Conservation (phyloP, 495 filamentous ascomycete species). For the Hypoxylon fragiforme region DNA sequence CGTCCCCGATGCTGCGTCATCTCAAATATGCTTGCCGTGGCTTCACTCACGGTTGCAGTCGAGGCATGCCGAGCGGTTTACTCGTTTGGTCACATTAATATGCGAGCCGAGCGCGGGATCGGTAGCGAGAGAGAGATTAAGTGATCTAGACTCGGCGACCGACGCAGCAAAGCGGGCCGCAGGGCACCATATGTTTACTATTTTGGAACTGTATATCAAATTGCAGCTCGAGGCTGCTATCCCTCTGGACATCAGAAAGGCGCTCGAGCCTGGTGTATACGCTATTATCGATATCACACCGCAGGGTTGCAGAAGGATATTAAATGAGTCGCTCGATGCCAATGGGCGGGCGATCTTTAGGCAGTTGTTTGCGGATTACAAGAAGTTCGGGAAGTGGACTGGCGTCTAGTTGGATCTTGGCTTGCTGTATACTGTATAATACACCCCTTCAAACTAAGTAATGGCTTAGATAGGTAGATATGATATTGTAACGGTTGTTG, state of each 20-base stretch:
- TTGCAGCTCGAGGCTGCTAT: conserved; percentile 59
- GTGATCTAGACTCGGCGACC: conserved; percentile 69
- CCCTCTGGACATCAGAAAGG: conserved; percentile 62
- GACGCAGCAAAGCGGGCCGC: conserved; percentile 75
- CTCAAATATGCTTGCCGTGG: conserved; percentile 35
- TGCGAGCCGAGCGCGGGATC: conserved; percentile 79
- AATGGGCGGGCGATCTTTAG: conserved; percentile 71
- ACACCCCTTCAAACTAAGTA: no score
- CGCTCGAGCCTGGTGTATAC: conserved; percentile 72
- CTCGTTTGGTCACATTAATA: conserved; percentile 73
- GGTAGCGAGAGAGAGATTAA: conserved; percentile 56
- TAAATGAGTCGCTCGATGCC: conserved; percentile 71
- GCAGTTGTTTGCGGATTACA: conserved; percentile 69
- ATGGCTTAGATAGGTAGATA: no score
- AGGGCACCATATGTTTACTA: conserved; percentile 71
- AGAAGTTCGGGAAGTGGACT: conserved; percentile 71
- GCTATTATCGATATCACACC: conserved; percentile 70
- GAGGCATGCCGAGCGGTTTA: conserved; percentile 63
- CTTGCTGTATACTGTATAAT: neutral
- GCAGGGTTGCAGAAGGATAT: conserved; percentile 61
- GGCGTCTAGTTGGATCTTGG: conserved; percentile 47
- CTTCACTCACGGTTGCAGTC: conserved; percentile 40
- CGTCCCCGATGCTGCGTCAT: conserved; percentile 26
- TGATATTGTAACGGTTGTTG: no score
- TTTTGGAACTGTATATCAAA: conserved; percentile 72